Conservation (phyloP, 345 rosid species). For the Sonneratia alba region DNA sequence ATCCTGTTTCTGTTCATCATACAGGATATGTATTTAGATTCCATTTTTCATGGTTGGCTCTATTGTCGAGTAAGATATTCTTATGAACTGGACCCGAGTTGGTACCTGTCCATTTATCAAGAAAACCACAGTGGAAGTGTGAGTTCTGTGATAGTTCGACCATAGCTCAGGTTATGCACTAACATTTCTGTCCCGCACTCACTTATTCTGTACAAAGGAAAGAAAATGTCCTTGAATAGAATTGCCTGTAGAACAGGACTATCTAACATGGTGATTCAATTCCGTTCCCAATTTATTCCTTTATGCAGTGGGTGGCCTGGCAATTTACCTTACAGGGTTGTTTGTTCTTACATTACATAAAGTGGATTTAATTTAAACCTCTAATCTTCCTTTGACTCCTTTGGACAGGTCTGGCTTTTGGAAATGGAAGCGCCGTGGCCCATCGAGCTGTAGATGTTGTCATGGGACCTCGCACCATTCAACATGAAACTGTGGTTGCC, state of each 20-base stretch:
- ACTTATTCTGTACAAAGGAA: neutral
- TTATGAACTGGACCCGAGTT: neutral
- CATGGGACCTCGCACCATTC: conserved; percentile 91
- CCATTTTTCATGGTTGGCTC: no score
- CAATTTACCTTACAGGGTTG: neutral
- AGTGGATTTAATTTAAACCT: neutral
- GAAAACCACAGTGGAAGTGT: no score
- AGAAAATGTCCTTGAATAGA: neutral
- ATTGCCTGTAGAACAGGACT: neutral
- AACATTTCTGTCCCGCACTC: neutral
- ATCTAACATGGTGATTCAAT: neutral
- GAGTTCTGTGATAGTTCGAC: conserved; percentile 46
- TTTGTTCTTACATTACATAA: no score
- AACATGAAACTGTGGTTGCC: conserved; percentile 51
- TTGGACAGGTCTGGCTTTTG: conserved; percentile 79
- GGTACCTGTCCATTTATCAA: conserved; percentile 12
- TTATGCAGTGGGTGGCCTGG: neutral
- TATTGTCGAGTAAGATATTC: neutral
- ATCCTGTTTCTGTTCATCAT: no score
- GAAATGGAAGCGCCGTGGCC: conserved; percentile 88
- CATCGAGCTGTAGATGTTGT: conserved; percentile 94
- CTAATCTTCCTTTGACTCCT: neutral
- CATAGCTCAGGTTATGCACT: conserved; percentile 79
- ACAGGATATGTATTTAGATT: no score
- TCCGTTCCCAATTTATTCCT: neutral